A percentile compares a stretch with the other conserved stretches of the same genome.
phyloP scores from a whole-genome alignment of 148 eudicot species.

The Silene uniflora region DNA sequence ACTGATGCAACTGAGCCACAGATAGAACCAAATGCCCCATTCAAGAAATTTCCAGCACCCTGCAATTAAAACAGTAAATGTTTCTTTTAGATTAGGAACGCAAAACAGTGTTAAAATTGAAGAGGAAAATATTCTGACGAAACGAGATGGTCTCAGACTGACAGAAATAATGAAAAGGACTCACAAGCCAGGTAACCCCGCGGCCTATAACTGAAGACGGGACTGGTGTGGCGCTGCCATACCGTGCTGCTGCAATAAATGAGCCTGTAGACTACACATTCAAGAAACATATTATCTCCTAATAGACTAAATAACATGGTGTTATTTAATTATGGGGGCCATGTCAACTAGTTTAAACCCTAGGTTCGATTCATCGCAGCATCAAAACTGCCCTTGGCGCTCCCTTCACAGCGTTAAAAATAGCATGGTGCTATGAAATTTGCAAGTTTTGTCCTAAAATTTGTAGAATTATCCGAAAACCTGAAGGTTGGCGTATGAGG shows the following conservation, averaged over 20 bases:
- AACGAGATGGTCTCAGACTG: background rate
- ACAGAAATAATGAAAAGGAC: background rate
- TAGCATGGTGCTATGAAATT: too few species aligned
- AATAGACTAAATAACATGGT: too few species aligned
- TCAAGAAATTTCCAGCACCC: constrained; percentile 68
- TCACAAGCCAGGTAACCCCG: constrained; percentile 85
- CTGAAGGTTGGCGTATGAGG: background rate
- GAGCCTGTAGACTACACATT: constrained; percentile 79
- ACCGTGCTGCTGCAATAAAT: constrained; percentile 67
- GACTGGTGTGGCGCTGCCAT: constrained; percentile 66
- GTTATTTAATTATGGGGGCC: too few species aligned
- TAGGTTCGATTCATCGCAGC: too few species aligned
- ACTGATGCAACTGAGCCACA: constrained; percentile 84
- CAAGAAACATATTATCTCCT: background rate
- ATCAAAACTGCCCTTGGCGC: too few species aligned
- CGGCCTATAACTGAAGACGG: constrained; percentile 81
- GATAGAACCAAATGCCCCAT: constrained; percentile 67
- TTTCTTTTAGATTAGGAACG: background rate
- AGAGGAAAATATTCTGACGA: background rate
- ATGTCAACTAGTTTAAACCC: too few species aligned
- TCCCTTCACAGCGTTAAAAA: too few species aligned
- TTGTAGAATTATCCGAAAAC: background rate
- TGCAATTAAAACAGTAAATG: constrained; percentile 18
- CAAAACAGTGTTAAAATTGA: background rate
- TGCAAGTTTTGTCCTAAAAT: too few species aligned